Conservation (phyloP, 495 filamentous ascomycete genomes). For the Penicillium paxilli region DNA sequence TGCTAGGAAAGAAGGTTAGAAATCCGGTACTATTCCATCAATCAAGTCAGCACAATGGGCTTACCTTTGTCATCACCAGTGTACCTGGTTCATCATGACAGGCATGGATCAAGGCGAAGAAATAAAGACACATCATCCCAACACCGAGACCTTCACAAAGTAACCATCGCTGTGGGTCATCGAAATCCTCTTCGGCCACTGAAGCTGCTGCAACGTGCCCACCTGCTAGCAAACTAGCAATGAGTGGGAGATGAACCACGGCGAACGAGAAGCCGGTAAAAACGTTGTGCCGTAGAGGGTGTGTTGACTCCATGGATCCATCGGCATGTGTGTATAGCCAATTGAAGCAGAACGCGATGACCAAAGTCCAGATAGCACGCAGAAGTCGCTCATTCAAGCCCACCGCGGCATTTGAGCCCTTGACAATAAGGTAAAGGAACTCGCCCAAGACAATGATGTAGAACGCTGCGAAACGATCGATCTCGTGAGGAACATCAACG, state of each 20-base stretch:
- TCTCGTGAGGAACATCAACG: constrained; percentile 46
- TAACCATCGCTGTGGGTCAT: constrained; percentile 34
- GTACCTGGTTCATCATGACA: constrained; percentile 27
- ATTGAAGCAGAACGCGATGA: constrained; percentile 49
- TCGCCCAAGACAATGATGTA: constrained; percentile 52
- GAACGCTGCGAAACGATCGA: constrained; percentile 49
- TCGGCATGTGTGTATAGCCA: constrained; percentile 44
- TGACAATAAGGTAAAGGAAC: constrained; percentile 45
- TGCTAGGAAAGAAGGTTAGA: constrained; percentile 16
- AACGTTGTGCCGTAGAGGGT: constrained; percentile 36
- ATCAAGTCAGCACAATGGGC: neutral
- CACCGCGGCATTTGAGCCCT: constrained; percentile 36
- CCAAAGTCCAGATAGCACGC: constrained; percentile 40
- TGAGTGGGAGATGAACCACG: constrained; percentile 40
- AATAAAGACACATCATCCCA: constrained; percentile 38
- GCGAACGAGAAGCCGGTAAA: constrained; percentile 35
- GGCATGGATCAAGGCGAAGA: constrained; percentile 33
- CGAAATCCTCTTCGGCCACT: constrained; percentile 22
- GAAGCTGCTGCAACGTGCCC: constrained; percentile 39
- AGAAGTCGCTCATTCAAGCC: constrained; percentile 37
- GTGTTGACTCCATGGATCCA: constrained; percentile 29
- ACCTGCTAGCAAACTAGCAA: constrained; percentile 37
- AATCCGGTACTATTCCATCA: neutral
- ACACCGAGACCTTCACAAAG: constrained; percentile 37
- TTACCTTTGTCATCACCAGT: constrained; percentile 31